These are phyloP conservation scores for Calonectria naviculata DNA, from an alignment of 2,329 filamentous ascomycete genomes.

Conservation along the genomic window DNA sequence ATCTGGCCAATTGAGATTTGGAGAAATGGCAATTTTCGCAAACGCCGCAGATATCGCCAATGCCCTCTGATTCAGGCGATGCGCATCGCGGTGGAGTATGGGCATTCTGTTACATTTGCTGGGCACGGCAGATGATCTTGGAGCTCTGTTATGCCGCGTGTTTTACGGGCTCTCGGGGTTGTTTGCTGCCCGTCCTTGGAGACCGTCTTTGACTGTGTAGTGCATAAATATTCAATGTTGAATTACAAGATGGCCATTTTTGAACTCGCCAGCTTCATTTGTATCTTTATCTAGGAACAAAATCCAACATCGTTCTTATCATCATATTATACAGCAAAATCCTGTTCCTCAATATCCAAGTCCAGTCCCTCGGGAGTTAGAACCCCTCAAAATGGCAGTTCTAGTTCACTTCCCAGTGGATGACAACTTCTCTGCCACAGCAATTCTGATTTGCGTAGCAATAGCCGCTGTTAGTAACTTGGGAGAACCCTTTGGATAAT, in stretches of 20 bases:
- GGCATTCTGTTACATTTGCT: too few species aligned
- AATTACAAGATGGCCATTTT: background rate
- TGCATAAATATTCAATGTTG: background rate
- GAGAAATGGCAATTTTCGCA: background rate
- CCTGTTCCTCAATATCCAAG: background rate
- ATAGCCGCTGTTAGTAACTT: background rate
- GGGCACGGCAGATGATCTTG: background rate
- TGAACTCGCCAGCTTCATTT: background rate
- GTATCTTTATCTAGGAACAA: too few species aligned
- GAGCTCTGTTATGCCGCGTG: background rate
- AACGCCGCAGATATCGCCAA: background rate
- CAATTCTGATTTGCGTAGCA: background rate
- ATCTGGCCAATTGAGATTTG: background rate
- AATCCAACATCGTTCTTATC: background rate
- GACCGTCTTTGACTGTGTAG: background rate
- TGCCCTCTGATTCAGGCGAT: background rate
- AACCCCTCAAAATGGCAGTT: background rate
- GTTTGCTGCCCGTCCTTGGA: background rate
- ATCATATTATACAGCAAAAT: too few species aligned
- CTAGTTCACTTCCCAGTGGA: background rate
- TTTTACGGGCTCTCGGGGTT: background rate
- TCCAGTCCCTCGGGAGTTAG: background rate
- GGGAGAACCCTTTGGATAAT: background rate
- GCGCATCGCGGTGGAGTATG: background rate
- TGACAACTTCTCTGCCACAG: background rate